Percentiles rank a stretch among this genome's conserved stretches.
These are phyloP conservation scores for Sporothrix schenckii DNA, from an alignment of 2,329 filamentous ascomycete genomes.

Conservation along the genomic window DNA sequence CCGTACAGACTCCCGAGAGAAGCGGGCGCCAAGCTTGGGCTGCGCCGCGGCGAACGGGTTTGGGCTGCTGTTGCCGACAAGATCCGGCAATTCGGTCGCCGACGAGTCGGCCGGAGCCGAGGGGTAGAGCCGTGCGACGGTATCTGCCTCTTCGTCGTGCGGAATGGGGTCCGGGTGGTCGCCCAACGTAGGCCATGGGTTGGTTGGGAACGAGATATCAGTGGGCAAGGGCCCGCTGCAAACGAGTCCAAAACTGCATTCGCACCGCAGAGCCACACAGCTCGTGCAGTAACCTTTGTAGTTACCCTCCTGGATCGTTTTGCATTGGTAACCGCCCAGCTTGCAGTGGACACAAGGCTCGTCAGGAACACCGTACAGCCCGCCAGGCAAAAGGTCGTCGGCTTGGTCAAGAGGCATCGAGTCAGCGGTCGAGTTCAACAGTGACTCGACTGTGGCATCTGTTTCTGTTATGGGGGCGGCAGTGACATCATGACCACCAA, in stretches of 20 bases:
- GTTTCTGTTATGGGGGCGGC: conserved; percentile 34
- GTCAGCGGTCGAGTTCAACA: not conserved
- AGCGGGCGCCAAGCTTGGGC: conserved; percentile 72
- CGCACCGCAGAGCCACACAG: conserved; percentile 61
- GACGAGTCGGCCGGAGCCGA: conserved; percentile 32
- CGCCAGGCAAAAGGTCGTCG: conserved; percentile 41
- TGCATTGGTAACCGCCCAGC: conserved; percentile 60
- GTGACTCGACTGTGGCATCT: conserved; percentile 23
- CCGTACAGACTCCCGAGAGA: conserved; percentile 78
- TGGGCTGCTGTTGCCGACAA: conserved; percentile 32
- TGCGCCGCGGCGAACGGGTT: conserved; percentile 40
- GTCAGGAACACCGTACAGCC: conserved; percentile 49
- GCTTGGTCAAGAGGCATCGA: conserved; percentile 40
- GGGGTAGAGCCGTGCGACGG: conserved; percentile 38
- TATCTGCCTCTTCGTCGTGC: conserved; percentile 44
- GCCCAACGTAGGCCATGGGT: conserved; percentile 52
- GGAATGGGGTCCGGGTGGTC: conserved; percentile 49
- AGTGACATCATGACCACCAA: conserved; percentile 32
- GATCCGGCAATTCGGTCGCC: conserved; percentile 28
- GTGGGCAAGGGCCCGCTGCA: conserved; percentile 42
- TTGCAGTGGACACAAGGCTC: conserved; percentile 58
- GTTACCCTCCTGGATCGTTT: conserved; percentile 61
- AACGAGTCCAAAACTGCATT: conserved; percentile 58
- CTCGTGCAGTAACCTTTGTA: conserved; percentile 64
- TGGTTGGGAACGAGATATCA: conserved; percentile 48